Percentiles rank a stretch among this genome's conserved stretches.
Evolutionary conservation across 305 asterid genomes (phyloP).

Genomic region (Solanum hybrid): DNA sequence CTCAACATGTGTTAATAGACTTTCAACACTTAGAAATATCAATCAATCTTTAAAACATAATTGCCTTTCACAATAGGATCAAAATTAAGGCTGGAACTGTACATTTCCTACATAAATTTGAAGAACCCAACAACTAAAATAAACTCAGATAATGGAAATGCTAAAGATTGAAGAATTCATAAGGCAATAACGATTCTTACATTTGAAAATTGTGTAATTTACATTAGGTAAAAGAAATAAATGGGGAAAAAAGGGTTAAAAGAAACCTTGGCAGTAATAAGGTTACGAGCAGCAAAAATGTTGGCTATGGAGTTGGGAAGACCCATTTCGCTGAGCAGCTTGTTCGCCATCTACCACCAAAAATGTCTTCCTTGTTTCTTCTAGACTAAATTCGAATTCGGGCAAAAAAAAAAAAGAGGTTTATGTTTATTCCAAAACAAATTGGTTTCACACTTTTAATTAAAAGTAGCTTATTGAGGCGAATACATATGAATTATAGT

Average conservation of each 20-base stretch:
- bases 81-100: neutral
- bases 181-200: neutral
- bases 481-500: no score
- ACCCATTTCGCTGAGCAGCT: conserved; percentile 64
- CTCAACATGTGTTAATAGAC: neutral
- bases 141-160: neutral
- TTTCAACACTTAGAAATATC: neutral
- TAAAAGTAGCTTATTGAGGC: no score
- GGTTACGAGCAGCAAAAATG: conserved; percentile 65
- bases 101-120: neutral
- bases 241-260: no score
- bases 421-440: no score
- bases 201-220: neutral
- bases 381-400: no score
- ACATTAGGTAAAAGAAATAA: neutral
- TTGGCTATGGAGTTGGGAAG: conserved; percentile 54
- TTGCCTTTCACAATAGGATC: neutral
- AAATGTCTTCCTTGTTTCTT: neutral
- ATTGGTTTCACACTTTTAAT: no score
- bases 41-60: neutral
- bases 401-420: no score
- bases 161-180: neutral
- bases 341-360: conserved; percentile 41
- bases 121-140: neutral
- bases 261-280: conserved; percentile 64